Evolutionary conservation across 495 filamentous ascomycete species (phyloP).

Genomic region (Podospora pseudopauciseta): DNA sequence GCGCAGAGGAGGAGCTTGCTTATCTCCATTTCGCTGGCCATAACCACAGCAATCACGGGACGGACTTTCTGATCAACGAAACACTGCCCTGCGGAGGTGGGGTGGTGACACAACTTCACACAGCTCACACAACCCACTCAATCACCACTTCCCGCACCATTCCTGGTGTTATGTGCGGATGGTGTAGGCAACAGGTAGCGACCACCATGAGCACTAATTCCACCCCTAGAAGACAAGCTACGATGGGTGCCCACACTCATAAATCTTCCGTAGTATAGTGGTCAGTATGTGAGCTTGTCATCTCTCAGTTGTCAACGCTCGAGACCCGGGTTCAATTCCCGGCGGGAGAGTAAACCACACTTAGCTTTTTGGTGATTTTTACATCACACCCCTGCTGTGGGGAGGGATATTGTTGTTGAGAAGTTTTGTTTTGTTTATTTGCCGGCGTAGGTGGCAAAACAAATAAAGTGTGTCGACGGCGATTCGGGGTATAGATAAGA

Average conservation of each 20-base stretch:
- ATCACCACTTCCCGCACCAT: not conserved
- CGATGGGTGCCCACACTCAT: not conserved
- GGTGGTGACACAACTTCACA: not conserved
- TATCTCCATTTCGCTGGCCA: not conserved
- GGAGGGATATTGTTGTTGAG: not conserved
- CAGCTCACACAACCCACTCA: not conserved
- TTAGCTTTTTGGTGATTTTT: not conserved
- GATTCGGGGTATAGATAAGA: too few species aligned
- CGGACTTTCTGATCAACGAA: not conserved
- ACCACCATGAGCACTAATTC: too few species aligned
- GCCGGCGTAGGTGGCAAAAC: too few species aligned
- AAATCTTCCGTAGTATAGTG: not conserved
- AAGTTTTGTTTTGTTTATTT: not conserved
- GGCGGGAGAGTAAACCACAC: not conserved
- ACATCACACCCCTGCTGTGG: not conserved
- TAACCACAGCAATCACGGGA: not conserved
- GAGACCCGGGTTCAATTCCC: not conserved
- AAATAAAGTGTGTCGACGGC: too few species aligned
- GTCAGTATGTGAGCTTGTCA: not conserved
- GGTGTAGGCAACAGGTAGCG: too few species aligned
- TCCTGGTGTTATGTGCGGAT: too few species aligned
- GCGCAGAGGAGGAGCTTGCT: not conserved
- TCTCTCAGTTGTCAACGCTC: not conserved
- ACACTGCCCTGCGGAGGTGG: not conserved
- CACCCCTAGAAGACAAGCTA: not conserved